A percentile compares a stretch with the other conserved stretches of the same genome.
Conservation (phyloP, 805 yeast species). For the Candida xyloterini region DNA sequence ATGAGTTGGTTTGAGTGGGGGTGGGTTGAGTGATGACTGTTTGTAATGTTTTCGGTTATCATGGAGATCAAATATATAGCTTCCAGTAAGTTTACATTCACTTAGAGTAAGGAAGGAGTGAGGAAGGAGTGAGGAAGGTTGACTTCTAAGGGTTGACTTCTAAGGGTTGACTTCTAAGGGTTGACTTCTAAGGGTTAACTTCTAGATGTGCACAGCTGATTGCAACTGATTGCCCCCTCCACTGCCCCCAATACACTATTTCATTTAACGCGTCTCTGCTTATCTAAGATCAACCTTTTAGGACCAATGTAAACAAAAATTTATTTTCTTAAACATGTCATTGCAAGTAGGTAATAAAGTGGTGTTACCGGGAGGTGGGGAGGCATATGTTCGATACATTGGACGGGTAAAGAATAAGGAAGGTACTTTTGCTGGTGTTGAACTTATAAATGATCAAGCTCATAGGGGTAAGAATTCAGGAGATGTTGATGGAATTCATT, state of each 20-base stretch:
- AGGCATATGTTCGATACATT: constrained; percentile 63
- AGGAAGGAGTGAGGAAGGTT: too few species aligned
- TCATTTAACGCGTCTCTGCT: background rate
- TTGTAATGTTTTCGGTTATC: too few species aligned
- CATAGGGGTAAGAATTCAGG: constrained; percentile 83
- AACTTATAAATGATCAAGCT: constrained; percentile 63
- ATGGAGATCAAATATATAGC: too few species aligned
- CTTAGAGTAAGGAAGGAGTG: too few species aligned
- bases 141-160: too few species aligned
- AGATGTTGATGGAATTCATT: constrained; percentile 64
- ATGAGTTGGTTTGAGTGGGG: background rate
- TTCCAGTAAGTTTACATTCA: too few species aligned
- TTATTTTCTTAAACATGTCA: constrained; percentile 4
- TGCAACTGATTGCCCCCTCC: too few species aligned
- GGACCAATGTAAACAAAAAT: background rate
- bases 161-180: too few species aligned
- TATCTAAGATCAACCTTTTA: background rate
- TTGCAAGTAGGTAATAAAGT: constrained; percentile 14
- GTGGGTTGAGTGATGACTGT: too few species aligned
- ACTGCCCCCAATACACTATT: too few species aligned
- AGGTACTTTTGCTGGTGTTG: constrained; percentile 86
- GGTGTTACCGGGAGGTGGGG: constrained; percentile 61
- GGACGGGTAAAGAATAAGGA: constrained; percentile 72
- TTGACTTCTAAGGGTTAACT: too few species aligned
- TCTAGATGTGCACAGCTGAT: too few species aligned